Base-by-base conservation (phyloP, 2,329 filamentous ascomycete species). In the Peltaster fructicola region DNA sequence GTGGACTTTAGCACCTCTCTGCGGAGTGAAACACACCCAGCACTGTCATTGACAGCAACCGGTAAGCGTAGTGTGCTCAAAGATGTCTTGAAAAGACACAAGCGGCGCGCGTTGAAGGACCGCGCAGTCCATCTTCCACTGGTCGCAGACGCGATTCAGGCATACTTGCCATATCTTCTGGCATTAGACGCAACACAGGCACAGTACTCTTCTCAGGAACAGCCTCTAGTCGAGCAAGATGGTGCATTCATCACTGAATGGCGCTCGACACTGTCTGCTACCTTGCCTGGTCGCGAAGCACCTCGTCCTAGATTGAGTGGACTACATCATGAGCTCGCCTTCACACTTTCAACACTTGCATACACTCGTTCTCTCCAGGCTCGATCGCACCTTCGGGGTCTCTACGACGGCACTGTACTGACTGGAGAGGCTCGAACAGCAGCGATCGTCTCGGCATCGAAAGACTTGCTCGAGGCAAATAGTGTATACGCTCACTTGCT, bases 41-140 rank as follows among this genome's bases (percentile, higher is more conserved):
- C 85, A 1, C 63, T 98, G 20, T 80, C 82, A 13, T 67, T 85
- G 40, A 67, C 68, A 27, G 74, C 81, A 12, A 84, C 82, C 37
- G 85, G 79, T 6, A 71, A 80, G 44, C 79, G 88, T 31, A 77
- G 78, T 38, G 68, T 91, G 10, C 64, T 93, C 25, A 73, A 81
- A 40, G 73, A 85, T 50, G 67, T 72, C 3, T 63, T 98, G 31
- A 95, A 95, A 55, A 72, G 72, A 39, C 73, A 93, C 60, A 95
- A 92, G 52, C 72, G 81, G 25, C 66, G 92, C n/a, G 64, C 78
- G 4, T 61, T 75, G 6, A 48, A 66, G 7, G 71, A 77, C 13
- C 78, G 81, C 48, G 56, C 69, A 5, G 60, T 72, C 12, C 72
- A 81, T 44, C 63, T 98, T 5, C 60, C 68, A 13, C 65, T 65